These are phyloP conservation scores for Melastoma malabathricum DNA, from an alignment of 345 rosid genomes.

Conservation along the genomic window DNA sequence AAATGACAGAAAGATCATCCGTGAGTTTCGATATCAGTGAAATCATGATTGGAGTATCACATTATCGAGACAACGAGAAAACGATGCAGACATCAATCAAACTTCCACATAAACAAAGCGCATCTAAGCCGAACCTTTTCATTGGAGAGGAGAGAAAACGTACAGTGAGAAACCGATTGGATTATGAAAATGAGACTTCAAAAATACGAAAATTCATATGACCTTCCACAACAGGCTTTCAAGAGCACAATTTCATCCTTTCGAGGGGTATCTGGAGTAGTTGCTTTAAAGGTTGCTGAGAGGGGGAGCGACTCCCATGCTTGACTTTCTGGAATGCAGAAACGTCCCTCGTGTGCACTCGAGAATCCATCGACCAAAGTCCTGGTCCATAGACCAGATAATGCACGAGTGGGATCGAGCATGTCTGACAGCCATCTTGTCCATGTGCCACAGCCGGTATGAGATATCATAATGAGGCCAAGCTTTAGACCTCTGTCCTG, in stretches of 20 bases:
- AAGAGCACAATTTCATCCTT: conserved; percentile 41
- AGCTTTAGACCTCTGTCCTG: conserved; percentile 14
- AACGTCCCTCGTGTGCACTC: conserved; percentile 38
- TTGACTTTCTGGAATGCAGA: conserved; percentile 71
- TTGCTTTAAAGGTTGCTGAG: conserved; percentile 32
- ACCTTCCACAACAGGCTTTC: conserved; percentile 77
- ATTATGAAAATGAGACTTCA: too few relatives aligned
- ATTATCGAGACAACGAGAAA: too few relatives aligned
- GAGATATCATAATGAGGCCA: conserved; percentile 65
- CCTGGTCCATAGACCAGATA: conserved; percentile 44
- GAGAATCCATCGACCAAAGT: conserved; percentile 48
- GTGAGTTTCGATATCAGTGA: too few relatives aligned
- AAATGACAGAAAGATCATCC: too few relatives aligned
- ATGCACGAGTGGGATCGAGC: conserved; percentile 15
- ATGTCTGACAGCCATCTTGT: conserved; percentile 21
- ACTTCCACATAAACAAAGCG: too few relatives aligned
- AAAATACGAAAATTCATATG: neutral
- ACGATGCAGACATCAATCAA: too few relatives aligned
- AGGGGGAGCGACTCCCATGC: conserved; percentile 66
- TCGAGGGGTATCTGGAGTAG: conserved; percentile 20
- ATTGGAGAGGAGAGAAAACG: too few relatives aligned
- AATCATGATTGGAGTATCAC: too few relatives aligned
- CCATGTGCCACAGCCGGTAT: conserved; percentile 82
- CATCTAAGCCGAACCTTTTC: too few relatives aligned
- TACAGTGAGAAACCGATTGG: too few relatives aligned